These are phyloP conservation scores for Populus deltoides DNA, from an alignment of 345 rosid species.

Conservation along the genomic window DNA sequence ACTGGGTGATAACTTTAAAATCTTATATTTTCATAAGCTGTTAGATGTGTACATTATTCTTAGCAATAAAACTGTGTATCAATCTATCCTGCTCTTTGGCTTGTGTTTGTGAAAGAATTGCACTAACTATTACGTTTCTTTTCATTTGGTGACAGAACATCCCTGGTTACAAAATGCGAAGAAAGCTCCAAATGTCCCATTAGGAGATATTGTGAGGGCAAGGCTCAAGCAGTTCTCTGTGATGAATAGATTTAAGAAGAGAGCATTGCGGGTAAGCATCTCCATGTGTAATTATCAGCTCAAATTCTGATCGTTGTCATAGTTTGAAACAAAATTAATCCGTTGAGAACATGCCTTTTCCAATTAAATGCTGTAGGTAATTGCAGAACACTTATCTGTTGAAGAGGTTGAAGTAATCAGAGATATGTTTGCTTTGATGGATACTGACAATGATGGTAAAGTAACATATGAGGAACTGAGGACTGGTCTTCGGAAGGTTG, in stretches of 20 bases:
- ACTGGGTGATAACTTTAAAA: not conserved
- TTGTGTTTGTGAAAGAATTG: constrained; percentile 4
- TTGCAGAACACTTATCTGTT: constrained; percentile 81
- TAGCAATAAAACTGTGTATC: not conserved
- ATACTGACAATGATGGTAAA: constrained; percentile 81
- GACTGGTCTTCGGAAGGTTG: constrained; percentile 88
- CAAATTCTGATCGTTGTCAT: not conserved
- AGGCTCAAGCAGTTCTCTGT: constrained; percentile 90
- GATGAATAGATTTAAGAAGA: constrained; percentile 97
- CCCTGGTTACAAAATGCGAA: constrained; percentile 90
- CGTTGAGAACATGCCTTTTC: not conserved
- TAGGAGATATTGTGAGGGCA: constrained; percentile 91
- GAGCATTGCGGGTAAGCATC: constrained; percentile 69
- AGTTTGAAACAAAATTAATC: constrained; percentile 1
- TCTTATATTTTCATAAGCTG: not conserved
- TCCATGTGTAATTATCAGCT: constrained; percentile 5
- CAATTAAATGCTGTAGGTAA: constrained; percentile 58
- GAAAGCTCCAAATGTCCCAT: constrained; percentile 95
- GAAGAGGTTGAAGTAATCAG: constrained; percentile 89
- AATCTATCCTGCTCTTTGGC: not conserved
- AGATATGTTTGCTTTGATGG: constrained; percentile 92
- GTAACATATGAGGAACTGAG: constrained; percentile 71
- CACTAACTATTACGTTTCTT: constrained; percentile 10
- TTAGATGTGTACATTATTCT: not conserved
- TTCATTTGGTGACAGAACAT: constrained; percentile 53